These are phyloP conservation scores for Scedosporium apiospermum DNA, from an alignment of 2,329 filamentous ascomycete genomes.

Conservation along the genomic window DNA sequence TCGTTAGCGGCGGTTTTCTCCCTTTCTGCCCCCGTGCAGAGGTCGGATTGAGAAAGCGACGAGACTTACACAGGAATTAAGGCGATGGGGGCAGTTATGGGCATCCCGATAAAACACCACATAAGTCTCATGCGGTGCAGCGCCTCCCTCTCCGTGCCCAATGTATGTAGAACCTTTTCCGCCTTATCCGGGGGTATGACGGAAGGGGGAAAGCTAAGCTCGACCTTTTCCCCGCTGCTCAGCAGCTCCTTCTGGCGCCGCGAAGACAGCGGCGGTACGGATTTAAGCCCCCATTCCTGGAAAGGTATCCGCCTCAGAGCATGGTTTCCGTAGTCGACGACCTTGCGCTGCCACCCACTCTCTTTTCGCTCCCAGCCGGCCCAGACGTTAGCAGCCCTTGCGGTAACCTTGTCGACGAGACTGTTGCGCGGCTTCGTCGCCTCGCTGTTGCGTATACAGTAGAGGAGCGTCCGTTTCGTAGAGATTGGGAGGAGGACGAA, in stretches of 20 bases:
- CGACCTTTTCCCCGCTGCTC: slow-evolving; percentile 52
- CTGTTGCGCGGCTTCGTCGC: slow-evolving; percentile 22
- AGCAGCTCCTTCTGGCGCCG: slow-evolving; percentile 55
- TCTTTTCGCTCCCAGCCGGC: slow-evolving; percentile 78
- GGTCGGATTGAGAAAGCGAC: neutral
- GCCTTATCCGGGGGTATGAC: slow-evolving; percentile 59
- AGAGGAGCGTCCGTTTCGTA: slow-evolving; percentile 81
- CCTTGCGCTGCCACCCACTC: slow-evolving; percentile 75
- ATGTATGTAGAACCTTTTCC: slow-evolving; percentile 50
- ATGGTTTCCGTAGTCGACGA: slow-evolving; percentile 80
- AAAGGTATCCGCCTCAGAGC: slow-evolving; percentile 82
- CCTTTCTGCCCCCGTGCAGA: neutral
- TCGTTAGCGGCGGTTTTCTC: neutral
- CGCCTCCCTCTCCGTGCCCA: slow-evolving; percentile 72
- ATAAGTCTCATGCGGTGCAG: slow-evolving; percentile 69
- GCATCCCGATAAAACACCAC: slow-evolving; percentile 76
- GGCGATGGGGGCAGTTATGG: slow-evolving; percentile 72
- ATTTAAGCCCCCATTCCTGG: slow-evolving; percentile 97
- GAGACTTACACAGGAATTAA: slow-evolving; percentile 71
- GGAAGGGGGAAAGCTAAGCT: slow-evolving; percentile 66
- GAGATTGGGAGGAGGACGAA: slow-evolving; percentile 91
- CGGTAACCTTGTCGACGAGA: slow-evolving; percentile 55
- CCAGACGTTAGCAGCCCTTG: slow-evolving; percentile 70
- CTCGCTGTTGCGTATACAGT: slow-evolving; percentile 68
- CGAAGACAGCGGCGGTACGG: slow-evolving; percentile 71